A percentile compares a stretch with the other conserved stretches of the same genome.
These are phyloP conservation scores for Leptomonas seymouri DNA, from an alignment of 208 protist genomes.

Conservation along the genomic window DNA sequence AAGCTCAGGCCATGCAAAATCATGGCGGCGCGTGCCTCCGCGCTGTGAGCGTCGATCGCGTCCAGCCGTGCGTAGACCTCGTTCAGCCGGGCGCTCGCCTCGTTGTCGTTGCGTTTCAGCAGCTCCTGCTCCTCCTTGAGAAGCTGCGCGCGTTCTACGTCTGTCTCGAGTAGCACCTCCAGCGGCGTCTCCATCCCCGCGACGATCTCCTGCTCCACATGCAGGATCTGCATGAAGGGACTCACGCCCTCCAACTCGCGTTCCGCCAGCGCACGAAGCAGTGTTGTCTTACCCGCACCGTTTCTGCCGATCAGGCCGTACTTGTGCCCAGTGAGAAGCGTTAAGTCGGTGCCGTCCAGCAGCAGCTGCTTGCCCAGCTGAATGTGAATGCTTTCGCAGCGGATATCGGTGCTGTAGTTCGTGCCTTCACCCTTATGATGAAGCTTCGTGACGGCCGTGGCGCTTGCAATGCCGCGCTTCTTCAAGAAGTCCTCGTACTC, in stretches of 20 bases:
- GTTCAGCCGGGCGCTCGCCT: conserved; percentile 80
- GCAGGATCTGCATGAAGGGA: conserved; percentile 96
- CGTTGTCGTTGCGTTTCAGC: conserved; percentile 78
- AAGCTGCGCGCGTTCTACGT: conserved; percentile 92
- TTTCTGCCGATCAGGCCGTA: conserved; percentile 98
- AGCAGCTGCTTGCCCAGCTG: conserved; percentile 90
- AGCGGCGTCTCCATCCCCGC: conserved; percentile 80
- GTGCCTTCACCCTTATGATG: conserved; percentile 82
- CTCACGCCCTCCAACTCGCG: conserved; percentile 94
- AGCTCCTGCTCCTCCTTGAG: conserved; percentile 93
- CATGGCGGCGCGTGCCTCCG: conserved; percentile 80
- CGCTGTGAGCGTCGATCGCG: conserved; percentile 96
- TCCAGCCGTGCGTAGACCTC: conserved; percentile 95
- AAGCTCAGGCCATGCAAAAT: conserved; percentile 96
- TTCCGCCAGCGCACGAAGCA: conserved; percentile 95
- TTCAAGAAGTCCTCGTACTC: conserved; percentile 91
- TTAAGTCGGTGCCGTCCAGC: conserved; percentile 80
- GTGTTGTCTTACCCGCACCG: conserved; percentile 94
- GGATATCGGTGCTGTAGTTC: conserved; percentile 86
- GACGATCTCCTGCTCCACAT: conserved; percentile 98
- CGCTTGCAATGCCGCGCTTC: conserved; percentile 80
- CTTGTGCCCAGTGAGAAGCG: conserved; percentile 88
- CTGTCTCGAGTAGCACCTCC: conserved; percentile 90
- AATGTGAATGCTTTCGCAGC: conserved; percentile 88
- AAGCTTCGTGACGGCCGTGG: conserved; percentile 80